Base-by-base conservation (phyloP, 23 red algal species). In the Pyropia haitanensis region DNA sequence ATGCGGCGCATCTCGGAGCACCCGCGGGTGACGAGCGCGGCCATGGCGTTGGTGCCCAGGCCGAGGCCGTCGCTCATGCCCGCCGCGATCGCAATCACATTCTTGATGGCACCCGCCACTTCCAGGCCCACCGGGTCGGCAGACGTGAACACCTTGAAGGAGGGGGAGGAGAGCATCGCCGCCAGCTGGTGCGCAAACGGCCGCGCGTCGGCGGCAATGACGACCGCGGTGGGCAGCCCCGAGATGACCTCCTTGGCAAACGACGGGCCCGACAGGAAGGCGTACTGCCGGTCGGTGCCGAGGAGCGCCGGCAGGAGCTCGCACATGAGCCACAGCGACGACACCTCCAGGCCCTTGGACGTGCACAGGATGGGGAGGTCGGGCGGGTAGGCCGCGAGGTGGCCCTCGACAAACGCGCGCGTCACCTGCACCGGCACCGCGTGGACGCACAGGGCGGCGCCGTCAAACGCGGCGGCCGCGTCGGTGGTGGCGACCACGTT, bases 1-100 rank as follows among this genome's bases (percentile, higher is more conserved):
- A 97, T 74, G 23, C 93, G 86, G 14, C 93, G 83, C 93, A 97
- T 97, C 72, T 95, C 89, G 25, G 74, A 81, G 76, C 89, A 95
- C 10, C 93, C 93, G 31, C 93, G 68, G 2, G 93, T 97, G 24
- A 97, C 93, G 23, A 97, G 53, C 10, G 85, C 93, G 20, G 93
- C 93, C 72, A 88, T 97, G 9, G 93, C 80, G 61, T 97, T 97
- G 49, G 81, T 97, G 49, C 93, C 93, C 10, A 97, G 67, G 8
- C 93, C 93, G 28, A 97, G 57, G 14, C 93, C 93, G 24, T 97
- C 93, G 19, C 80, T 75, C 68, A 97, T 90, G 33, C 93, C 93
- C 29, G 93, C 93, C 16, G 93, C 93, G 25, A 97, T 85, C 8
- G 93, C 93, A 15, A 97, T 90, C 18, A 97, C 87, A 60, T 97